phyloP scores from a whole-genome alignment of 1,284 basidiomycete species.

The Inonotus hispidus region DNA sequence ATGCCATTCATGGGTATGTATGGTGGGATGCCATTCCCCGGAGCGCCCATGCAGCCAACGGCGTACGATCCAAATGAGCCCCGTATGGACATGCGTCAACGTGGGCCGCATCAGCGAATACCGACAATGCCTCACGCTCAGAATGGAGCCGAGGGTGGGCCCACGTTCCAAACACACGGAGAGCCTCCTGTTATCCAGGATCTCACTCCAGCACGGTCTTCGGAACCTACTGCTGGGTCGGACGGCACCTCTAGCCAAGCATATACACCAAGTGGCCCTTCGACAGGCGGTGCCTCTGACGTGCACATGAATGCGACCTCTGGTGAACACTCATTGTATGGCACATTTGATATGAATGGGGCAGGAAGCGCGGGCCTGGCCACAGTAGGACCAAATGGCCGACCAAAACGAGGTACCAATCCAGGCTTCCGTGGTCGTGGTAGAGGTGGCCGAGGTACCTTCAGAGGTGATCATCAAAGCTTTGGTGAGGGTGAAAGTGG shows the following conservation, averaged over 20 bases:
- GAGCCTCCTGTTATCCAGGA: constrained; percentile 78
- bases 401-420: constrained; percentile 16
- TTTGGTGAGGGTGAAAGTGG: constrained; percentile 52
- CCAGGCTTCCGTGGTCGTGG: constrained; percentile 37
- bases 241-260: neutral
- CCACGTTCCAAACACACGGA: constrained; percentile 28
- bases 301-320: neutral
- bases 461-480: constrained; percentile 55
- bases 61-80: constrained; percentile 73
- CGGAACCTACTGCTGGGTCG: neutral
- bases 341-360: neutral
- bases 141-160: constrained; percentile 2
- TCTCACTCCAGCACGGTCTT: constrained; percentile 48
- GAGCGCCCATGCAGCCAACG: constrained; percentile 37
- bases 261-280: neutral
- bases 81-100: constrained; percentile 66
- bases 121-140: constrained; percentile 26
- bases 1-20: constrained; percentile 69
- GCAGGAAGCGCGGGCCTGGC: neutral
- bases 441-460: constrained; percentile 39
- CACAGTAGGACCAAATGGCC: neutral
- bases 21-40: constrained; percentile 37
- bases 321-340: neutral
- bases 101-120: constrained; percentile 45
- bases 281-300: neutral